phyloP scores from a whole-genome alignment of 148 eudicot genomes.

The Mesembryanthemum crystallinum region DNA sequence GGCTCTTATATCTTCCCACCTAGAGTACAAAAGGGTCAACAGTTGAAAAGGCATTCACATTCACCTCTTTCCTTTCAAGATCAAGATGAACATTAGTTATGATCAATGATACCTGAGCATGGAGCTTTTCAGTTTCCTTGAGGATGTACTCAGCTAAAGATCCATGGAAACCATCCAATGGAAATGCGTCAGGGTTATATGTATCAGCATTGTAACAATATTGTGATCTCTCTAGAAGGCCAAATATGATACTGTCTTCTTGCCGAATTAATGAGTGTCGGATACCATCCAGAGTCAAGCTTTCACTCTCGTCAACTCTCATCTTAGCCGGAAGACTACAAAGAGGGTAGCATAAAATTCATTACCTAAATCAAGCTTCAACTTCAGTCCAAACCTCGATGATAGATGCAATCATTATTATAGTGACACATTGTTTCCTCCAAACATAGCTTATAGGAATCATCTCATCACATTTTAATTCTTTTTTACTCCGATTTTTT shows the following conservation, averaged over 20 bases:
- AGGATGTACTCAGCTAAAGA: slow-evolving; percentile 81
- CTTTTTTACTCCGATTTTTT: background rate
- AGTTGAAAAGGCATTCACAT: slow-evolving; percentile 12
- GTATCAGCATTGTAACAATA: slow-evolving; percentile 76
- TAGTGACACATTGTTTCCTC: background rate
- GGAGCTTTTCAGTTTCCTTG: slow-evolving; percentile 86
- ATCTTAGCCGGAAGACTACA: slow-evolving; percentile 42
- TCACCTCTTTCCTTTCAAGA: background rate
- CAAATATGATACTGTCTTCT: slow-evolving; percentile 90
- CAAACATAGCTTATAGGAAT: background rate
- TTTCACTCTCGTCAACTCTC: slow-evolving; percentile 72
- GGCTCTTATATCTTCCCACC: slow-evolving; percentile 90
- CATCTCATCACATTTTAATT: background rate
- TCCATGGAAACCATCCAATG: slow-evolving; percentile 61
- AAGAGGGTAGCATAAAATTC: slow-evolving; percentile 10
- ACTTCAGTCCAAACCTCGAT: background rate
- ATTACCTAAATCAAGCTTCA: background rate
- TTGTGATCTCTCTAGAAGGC: slow-evolving; percentile 90
- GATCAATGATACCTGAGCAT: slow-evolving; percentile 56
- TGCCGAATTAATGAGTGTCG: slow-evolving; percentile 80
- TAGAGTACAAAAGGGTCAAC: slow-evolving; percentile 22
- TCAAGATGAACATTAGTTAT: background rate
- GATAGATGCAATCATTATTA: background rate
- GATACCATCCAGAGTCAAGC: slow-evolving; percentile 77
- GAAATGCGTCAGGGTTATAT: slow-evolving; percentile 72